Conservation (phyloP, 345 rosid genomes). For the Angophora floribunda region DNA sequence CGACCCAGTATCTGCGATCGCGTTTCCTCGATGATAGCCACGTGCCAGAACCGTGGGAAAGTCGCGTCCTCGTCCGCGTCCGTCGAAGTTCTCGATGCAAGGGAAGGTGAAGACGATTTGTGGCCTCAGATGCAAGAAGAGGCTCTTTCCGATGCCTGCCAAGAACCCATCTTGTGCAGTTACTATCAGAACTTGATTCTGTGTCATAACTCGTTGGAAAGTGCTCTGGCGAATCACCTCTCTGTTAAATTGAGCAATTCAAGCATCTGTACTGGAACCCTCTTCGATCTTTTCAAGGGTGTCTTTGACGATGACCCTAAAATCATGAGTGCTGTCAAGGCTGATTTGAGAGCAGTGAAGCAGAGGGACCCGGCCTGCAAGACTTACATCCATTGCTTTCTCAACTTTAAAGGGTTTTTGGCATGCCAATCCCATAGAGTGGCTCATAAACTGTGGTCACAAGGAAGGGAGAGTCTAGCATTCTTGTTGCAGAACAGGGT, state of each 20-base stretch:
- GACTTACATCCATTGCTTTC: slow-evolving; percentile 67
- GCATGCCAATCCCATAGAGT: slow-evolving; percentile 78
- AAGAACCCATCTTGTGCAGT: slow-evolving; percentile 56
- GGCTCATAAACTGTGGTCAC: slow-evolving; percentile 71
- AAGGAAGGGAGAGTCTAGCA: slow-evolving; percentile 40
- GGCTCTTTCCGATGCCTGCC: slow-evolving; percentile 42
- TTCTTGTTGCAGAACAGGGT: slow-evolving; percentile 71
- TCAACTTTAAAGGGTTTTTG: slow-evolving; percentile 72
- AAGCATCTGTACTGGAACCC: slow-evolving; percentile 38
- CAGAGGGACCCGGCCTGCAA: slow-evolving; percentile 82
- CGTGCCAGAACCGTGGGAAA: slow-evolving; percentile 13
- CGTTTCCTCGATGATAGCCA: neutral
- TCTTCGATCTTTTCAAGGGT: slow-evolving; percentile 50
- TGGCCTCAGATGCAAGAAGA: slow-evolving; percentile 60
- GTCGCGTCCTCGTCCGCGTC: neutral
- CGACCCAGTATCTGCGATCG: slow-evolving; percentile 12
- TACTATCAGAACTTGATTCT: slow-evolving; percentile 61
- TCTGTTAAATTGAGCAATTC: slow-evolving; percentile 53
- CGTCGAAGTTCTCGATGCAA: slow-evolving; percentile 1
- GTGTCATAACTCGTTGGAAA: slow-evolving; percentile 44
- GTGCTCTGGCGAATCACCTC: slow-evolving; percentile 67
- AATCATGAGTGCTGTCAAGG: slow-evolving; percentile 32
- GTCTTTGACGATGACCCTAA: slow-evolving; percentile 37
- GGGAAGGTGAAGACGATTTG: slow-evolving; percentile 16
- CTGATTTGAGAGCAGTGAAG: slow-evolving; percentile 56